Evolutionary conservation across 2,329 filamentous ascomycete species (phyloP).

Genomic region (Aspergillus amoenus): DNA sequence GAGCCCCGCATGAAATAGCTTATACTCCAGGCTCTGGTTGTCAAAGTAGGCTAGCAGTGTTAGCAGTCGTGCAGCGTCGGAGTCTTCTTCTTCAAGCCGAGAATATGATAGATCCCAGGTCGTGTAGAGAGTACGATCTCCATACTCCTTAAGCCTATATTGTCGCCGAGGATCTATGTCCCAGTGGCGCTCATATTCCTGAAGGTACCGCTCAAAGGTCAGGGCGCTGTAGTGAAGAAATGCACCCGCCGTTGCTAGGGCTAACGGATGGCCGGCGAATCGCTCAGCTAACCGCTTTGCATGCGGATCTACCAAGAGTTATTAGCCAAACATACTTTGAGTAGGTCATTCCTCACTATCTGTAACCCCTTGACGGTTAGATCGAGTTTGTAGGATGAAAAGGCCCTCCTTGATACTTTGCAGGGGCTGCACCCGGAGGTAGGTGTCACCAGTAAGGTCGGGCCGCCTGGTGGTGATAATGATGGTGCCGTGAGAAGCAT

Average conservation of each 20-base stretch:
- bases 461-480: conserved; percentile 21
- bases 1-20: not conserved
- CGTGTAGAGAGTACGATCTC: not conserved
- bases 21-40: not conserved
- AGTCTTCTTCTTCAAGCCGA: not conserved
- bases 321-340: too few relatives aligned
- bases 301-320: not conserved
- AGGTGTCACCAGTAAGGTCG: not conserved
- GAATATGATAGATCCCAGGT: not conserved
- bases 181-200: not conserved
- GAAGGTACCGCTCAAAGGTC: not conserved
- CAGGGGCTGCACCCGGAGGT: not conserved
- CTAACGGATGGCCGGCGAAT: not conserved
- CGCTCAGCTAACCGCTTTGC: not conserved
- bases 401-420: not conserved
- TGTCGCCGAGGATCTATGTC: not conserved
- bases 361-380: too few relatives aligned
- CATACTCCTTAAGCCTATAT: not conserved
- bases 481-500: conserved; percentile 16
- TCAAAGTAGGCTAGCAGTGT: not conserved
- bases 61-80: not conserved
- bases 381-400: not conserved
- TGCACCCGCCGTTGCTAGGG: not conserved
- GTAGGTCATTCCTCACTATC: too few relatives aligned
- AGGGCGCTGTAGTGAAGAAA: not conserved